Percentiles rank a stretch among this genome's conserved stretches.
These are phyloP conservation scores for Camellia granthamiana DNA, from an alignment of 148 eudicot species.

Conservation along the genomic window DNA sequence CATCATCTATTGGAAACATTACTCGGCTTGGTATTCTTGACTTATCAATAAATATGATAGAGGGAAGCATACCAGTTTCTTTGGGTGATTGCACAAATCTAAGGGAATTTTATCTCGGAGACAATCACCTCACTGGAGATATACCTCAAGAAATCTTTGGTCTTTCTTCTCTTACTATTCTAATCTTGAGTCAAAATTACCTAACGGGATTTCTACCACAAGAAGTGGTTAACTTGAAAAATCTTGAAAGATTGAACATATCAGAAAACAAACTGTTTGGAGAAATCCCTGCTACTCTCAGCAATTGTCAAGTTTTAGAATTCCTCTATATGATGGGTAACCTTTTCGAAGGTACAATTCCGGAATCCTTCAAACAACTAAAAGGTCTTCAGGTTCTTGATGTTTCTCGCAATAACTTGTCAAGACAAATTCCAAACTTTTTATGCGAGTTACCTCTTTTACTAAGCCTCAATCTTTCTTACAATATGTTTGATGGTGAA, in stretches of 20 bases:
- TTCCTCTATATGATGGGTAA: background rate
- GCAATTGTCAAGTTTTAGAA: background rate
- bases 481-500: slow-evolving; percentile 2
- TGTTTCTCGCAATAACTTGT: slow-evolving; percentile 13
- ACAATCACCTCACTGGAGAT: background rate
- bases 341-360: slow-evolving; percentile 2
- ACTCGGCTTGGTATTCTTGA: background rate
- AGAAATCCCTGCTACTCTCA: background rate
- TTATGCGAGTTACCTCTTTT: background rate
- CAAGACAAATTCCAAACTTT: background rate
- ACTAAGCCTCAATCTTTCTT: background rate
- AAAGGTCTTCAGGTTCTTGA: background rate
- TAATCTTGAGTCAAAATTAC: background rate
- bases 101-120: background rate
- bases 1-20: slow-evolving; percentile 13
- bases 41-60: background rate
- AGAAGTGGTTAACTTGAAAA: background rate
- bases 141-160: slow-evolving; percentile 12
- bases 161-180: background rate
- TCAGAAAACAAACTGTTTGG: background rate
- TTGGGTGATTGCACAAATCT: slow-evolving; percentile 2
- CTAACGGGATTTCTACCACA: background rate
- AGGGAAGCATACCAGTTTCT: slow-evolving; percentile 1
- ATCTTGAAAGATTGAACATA: background rate
- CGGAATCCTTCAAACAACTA: background rate